Evolutionary conservation across 805 yeast species (phyloP).

Genomic region (Diddensiella transvaalensis): DNA sequence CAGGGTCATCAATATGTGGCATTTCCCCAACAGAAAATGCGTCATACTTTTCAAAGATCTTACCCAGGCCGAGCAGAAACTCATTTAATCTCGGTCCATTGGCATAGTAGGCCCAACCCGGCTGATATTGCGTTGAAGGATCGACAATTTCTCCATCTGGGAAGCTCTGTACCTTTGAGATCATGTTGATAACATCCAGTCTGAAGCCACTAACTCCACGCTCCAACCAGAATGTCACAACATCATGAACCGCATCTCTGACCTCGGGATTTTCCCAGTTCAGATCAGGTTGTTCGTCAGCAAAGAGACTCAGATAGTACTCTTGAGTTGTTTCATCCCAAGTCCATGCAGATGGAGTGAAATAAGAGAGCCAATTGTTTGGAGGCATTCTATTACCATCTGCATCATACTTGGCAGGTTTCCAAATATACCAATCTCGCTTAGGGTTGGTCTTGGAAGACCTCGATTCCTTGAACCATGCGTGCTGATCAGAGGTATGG

Average conservation of each 20-base stretch:
- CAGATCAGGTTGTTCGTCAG: conserved; percentile 54
- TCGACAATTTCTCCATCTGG: conserved; percentile 48
- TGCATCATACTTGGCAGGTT: conserved; percentile 42
- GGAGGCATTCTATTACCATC: conserved; percentile 54
- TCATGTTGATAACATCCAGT: conserved; percentile 53
- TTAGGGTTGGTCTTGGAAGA: conserved; percentile 49
- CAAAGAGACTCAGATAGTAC: conserved; percentile 53
- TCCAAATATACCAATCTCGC: conserved; percentile 63
- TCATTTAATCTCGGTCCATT: conserved; percentile 57
- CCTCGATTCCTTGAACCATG: conserved; percentile 56
- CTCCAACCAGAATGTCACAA: conserved; percentile 51
- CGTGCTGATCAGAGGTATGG: conserved; percentile 54
- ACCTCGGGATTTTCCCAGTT: conserved; percentile 54
- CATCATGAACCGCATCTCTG: conserved; percentile 42
- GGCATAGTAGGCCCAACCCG: conserved; percentile 35
- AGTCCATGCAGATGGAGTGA: conserved; percentile 56
- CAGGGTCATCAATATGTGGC: conserved; percentile 39
- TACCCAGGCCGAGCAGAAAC: conserved; percentile 50
- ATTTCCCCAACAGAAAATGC: conserved; percentile 57
- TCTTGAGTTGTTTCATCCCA: conserved; percentile 53
- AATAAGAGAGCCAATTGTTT: conserved; percentile 52
- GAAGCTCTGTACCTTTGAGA: conserved; percentile 45
- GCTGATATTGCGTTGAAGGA: conserved; percentile 42
- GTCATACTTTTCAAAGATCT: conserved; percentile 44
- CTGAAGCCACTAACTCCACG: conserved; percentile 57